These are phyloP conservation scores for Ulvella scutata DNA, from an alignment of 139 green algal genomes.

Conservation along the genomic window DNA sequence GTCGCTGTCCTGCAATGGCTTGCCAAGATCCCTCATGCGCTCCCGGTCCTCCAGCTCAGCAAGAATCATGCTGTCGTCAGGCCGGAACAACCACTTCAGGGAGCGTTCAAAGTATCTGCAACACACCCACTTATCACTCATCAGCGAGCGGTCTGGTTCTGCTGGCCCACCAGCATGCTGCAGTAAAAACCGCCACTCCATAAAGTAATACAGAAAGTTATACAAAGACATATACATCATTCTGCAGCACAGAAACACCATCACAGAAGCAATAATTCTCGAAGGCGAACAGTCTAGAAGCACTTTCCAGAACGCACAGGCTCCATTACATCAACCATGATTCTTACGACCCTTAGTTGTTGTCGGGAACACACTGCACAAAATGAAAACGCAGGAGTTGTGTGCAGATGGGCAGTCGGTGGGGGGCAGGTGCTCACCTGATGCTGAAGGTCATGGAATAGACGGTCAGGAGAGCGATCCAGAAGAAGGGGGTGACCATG, in stretches of 20 bases:
- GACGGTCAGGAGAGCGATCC: conserved; percentile 1
- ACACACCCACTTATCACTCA: no score
- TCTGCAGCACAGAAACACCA: no score
- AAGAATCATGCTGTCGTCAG: conserved; percentile 20
- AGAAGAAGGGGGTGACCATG: conserved; percentile 8
- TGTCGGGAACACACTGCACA: background rate
- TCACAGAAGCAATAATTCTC: no score
- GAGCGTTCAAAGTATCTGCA: conserved; percentile 20
- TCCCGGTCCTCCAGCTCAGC: background rate
- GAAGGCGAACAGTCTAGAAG: no score
- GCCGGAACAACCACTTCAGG: conserved; percentile 17
- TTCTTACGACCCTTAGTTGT: background rate
- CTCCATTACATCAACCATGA: background rate
- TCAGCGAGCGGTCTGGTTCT: no score
- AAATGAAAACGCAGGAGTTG: background rate
- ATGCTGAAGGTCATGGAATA: background rate
- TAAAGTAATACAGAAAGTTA: no score
- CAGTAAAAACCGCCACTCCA: no score
- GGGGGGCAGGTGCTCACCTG: background rate
- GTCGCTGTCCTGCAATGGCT: no score
- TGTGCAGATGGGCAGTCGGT: no score
- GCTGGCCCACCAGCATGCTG: no score
- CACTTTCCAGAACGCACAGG: no score
- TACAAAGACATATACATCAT: no score
- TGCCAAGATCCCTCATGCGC: background rate